Evolutionary conservation across 2,329 filamentous ascomycete species (phyloP), one percentile per base, ranked within the genome.

Genomic region (Calonectria pseudoturangicola): DNA sequence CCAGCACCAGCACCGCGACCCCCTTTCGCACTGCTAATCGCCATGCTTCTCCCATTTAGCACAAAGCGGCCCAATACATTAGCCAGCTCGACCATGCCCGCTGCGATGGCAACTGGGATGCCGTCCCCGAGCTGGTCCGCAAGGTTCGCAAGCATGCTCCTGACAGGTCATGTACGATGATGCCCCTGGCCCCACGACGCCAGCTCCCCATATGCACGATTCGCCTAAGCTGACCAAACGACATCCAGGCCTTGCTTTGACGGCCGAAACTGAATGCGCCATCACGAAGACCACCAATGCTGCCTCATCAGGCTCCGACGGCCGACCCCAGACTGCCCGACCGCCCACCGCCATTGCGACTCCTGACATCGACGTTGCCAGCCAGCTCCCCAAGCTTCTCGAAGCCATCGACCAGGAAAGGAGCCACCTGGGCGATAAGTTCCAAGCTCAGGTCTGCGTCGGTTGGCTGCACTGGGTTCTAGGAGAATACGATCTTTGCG

Each of bases 141-240:
- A 99, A 99, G 86, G 90, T 98, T 81, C 94, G 93, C 81, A 98
- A 99, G 85, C 96, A 99, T 89, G 94, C 95, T 79, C 93, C 95
- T 48, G 91, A 94, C 73, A 91, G 94, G 84, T 91, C 91, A 85
- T 98, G 96, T 98, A 93, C 79, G 91, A 82, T 75, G 70, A 66
- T 68, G 16, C 51, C 66, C 54, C 39, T 60, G 51, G 54, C 64
- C 60, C 68, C 69, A 60, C 47, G 68, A 60, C 33, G 64, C 65
- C 36, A 18, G n/a, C 62, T 64, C 21, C 70, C 56, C 54, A 47
- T 41, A 41, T 64, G 41, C 51, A 62, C 28, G 48, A 39, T 6
- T 28, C 39, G 54, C 43, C 25, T 33, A 56, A 47, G 43, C 67
- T 81, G 72, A 79, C 56, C 8, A 41, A 51, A 41, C 43, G 25